Conservation (phyloP, 1,139 yeast genomes). For the Saccharomyces hybrid region DNA sequence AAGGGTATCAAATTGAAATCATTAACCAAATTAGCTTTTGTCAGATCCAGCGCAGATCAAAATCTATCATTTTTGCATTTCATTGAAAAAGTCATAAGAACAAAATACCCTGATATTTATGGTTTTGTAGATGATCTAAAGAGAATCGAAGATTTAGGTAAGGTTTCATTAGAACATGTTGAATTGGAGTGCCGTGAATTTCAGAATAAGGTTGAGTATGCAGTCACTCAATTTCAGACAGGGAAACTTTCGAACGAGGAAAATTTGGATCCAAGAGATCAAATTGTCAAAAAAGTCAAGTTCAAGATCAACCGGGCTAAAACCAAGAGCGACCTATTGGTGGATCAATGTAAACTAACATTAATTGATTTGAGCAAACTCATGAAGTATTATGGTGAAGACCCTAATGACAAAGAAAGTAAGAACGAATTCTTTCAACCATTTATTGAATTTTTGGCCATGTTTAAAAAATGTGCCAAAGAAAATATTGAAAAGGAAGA, state of each 20-base stretch:
- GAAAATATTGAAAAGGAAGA: constrained; percentile 78
- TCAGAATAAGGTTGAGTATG: constrained; percentile 45
- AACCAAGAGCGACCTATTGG: constrained; percentile 49
- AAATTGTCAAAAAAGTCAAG: constrained; percentile 47
- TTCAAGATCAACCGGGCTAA: constrained; percentile 53
- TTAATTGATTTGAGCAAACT: constrained; percentile 48
- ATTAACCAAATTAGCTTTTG: constrained; percentile 70
- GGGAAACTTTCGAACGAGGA: constrained; percentile 70
- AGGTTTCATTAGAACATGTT: constrained; percentile 68
- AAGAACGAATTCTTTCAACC: constrained; percentile 63
- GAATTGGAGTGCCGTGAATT: constrained; percentile 64
- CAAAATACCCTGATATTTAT: constrained; percentile 69
- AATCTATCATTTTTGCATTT: constrained; percentile 79
- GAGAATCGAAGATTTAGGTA: constrained; percentile 55
- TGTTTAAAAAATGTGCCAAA: constrained; percentile 66
- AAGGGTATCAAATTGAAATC: constrained; percentile 79
- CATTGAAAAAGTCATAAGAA: constrained; percentile 71
- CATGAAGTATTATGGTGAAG: constrained; percentile 82
- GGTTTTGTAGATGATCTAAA: constrained; percentile 69
- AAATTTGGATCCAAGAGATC: constrained; percentile 71
- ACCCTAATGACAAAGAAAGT: constrained; percentile 51
- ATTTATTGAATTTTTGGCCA: constrained; percentile 63
- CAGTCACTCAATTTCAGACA: constrained; percentile 48
- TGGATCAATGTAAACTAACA: constrained; percentile 49
- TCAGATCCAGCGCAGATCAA: constrained; percentile 71